phyloP scores from a whole-genome alignment of 2,329 filamentous ascomycete species.

The Sarocladiaceae sp. region DNA sequence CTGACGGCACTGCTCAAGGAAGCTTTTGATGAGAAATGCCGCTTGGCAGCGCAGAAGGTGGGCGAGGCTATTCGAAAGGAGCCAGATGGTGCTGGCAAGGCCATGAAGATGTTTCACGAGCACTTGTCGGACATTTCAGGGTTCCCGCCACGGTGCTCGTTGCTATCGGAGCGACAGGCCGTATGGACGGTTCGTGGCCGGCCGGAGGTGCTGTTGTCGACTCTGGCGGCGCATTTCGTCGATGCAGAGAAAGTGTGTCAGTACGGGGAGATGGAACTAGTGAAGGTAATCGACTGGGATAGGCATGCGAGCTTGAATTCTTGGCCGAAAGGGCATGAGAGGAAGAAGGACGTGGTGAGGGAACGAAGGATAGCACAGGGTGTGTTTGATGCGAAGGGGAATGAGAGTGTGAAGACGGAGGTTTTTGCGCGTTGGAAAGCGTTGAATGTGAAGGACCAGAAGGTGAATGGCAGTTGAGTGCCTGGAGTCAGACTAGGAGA shows the following conservation, averaged over 20 bases:
- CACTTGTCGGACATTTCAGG: neutral
- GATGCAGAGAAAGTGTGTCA: neutral
- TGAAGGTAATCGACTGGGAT: conserved; percentile 1
- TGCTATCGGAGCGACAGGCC: neutral
- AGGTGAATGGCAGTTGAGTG: too few species aligned
- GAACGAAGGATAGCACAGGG: neutral
- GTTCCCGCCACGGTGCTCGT: neutral
- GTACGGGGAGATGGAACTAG: neutral
- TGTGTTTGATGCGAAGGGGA: neutral
- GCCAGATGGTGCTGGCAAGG: neutral
- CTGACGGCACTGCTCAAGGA: neutral
- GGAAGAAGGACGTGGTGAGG: neutral
- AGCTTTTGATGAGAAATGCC: neutral
- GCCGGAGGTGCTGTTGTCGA: neutral
- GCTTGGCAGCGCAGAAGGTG: neutral
- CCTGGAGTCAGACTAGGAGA: too few species aligned
- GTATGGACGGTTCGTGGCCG: neutral
- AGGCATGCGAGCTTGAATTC: neutral
- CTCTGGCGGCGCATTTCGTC: neutral
- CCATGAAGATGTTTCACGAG: neutral
- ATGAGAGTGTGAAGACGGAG: neutral
- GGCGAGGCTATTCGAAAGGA: neutral
- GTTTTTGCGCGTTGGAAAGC: neutral
- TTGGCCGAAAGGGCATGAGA: neutral
- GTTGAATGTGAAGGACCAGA: too few species aligned